Percentiles rank a stretch among this genome's conserved stretches.
Evolutionary conservation across 805 yeast genomes (phyloP).

Genomic region (Yamadazyma laniorum): DNA sequence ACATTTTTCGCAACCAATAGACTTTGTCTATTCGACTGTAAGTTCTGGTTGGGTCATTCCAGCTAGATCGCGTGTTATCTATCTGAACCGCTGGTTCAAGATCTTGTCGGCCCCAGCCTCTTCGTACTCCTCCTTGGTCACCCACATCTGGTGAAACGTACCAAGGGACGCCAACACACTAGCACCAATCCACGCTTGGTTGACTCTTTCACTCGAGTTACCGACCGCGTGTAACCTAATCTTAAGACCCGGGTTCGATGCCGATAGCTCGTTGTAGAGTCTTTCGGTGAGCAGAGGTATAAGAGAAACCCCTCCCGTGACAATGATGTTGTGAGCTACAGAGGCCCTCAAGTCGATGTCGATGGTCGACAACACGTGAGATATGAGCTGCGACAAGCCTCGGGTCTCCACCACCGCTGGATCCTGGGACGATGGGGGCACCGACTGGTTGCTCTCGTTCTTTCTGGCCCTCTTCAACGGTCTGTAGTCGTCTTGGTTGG

Average conservation of each 20-base stretch:
- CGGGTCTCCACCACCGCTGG: constrained; percentile 18
- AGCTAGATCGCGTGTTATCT: too few relatives aligned
- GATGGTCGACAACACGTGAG: constrained; percentile 52
- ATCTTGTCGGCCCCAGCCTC: constrained; percentile 85
- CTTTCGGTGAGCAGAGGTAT: constrained; percentile 81
- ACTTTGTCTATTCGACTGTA: too few relatives aligned
- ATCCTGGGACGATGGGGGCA: constrained; percentile 20
- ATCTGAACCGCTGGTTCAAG: constrained; percentile 79
- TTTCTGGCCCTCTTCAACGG: constrained; percentile 64
- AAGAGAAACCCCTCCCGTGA: constrained; percentile 81
- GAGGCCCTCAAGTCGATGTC: constrained; percentile 86
- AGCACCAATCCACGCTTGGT: constrained; percentile 90
- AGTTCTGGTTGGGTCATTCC: too few relatives aligned
- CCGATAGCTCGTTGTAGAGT: constrained; percentile 65
- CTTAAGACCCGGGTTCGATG: constrained; percentile 78
- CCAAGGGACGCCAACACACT: constrained; percentile 85
- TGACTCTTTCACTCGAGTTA: constrained; percentile 69
- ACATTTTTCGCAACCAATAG: too few relatives aligned
- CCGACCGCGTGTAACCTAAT: constrained; percentile 83
- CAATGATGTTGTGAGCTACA: constrained; percentile 81
- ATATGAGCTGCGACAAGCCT: constrained; percentile 62
- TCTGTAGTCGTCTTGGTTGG: constrained; percentile 61
- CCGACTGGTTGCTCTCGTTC: constrained; percentile 33
- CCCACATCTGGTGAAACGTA: constrained; percentile 95
- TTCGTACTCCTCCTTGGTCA: constrained; percentile 78